Evolutionary conservation across 768 basidiomycete genomes (phyloP).

Genomic region (Pulveroboletus sp.): DNA sequence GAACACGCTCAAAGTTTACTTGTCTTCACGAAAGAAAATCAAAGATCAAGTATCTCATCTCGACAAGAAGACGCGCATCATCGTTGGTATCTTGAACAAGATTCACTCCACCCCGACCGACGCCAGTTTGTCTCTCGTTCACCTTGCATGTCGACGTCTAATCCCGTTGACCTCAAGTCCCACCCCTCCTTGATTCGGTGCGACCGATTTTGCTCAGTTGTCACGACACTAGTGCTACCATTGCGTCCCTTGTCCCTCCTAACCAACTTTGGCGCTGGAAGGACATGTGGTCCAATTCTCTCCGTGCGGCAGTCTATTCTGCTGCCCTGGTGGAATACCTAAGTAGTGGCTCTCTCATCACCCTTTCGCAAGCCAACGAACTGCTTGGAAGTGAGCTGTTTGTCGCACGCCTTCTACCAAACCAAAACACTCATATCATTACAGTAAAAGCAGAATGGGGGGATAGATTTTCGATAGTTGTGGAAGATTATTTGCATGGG

Average conservation of each 20-base stretch:
- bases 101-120: conserved; percentile 71
- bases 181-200: conserved; percentile 54
- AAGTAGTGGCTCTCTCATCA: conserved; percentile 52
- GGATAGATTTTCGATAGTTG: conserved; percentile 58
- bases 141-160: conserved; percentile 7
- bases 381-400: conserved; percentile 63
- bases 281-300: conserved; percentile 74
- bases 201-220: conserved; percentile 57
- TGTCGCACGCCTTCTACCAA: not conserved
- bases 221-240: conserved; percentile 42
- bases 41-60: conserved; percentile 71
- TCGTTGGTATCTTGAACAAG: conserved; percentile 75
- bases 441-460: conserved; percentile 71
- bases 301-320: conserved; percentile 65
- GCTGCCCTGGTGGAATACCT: conserved; percentile 68
- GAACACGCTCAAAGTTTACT: conserved; percentile 1
- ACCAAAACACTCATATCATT: conserved; percentile 4
- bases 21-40: conserved; percentile 56
- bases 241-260: conserved; percentile 61
- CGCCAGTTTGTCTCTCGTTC: conserved; percentile 44
- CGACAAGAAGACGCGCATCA: conserved; percentile 70
- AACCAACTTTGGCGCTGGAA: conserved; percentile 85
- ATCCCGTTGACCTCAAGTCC: conserved; percentile 42
- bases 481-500: conserved; percentile 82
- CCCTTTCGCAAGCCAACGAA: conserved; percentile 49